Evolutionary conservation across 2,329 filamentous ascomycete genomes (phyloP).

Genomic region (Paracorniculantispora psalliotae): DNA sequence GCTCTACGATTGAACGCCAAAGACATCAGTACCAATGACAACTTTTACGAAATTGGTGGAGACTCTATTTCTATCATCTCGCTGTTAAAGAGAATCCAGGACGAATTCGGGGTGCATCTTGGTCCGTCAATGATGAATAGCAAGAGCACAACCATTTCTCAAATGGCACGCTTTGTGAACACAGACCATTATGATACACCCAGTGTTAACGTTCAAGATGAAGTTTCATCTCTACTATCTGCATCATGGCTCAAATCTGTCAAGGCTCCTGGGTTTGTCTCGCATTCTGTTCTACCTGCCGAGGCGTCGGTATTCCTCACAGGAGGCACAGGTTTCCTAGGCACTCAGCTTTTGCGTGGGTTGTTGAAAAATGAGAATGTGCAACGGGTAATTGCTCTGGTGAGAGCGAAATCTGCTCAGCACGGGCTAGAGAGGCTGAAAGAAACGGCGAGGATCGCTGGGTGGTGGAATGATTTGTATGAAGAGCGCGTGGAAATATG

Average conservation of each 20-base stretch:
- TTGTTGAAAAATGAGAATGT: not conserved
- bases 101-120: conserved; percentile 16
- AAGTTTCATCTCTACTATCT: not conserved
- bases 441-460: conserved; percentile 13
- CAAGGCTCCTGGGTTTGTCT: not conserved
- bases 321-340: conserved; percentile 16
- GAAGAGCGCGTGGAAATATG: conserved; percentile 55
- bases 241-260: not conserved
- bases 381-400: conserved; percentile 9
- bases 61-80: conserved; percentile 6
- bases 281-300: not conserved
- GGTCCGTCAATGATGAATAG: conserved; percentile 18
- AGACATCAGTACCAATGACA: conserved; percentile 9
- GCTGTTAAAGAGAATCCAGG: conserved; percentile 9
- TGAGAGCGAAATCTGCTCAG: conserved; percentile 11
- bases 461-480: conserved; percentile 18
- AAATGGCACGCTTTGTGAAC: conserved; percentile 16
- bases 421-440: conserved; percentile 16
- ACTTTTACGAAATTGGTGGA: conserved; percentile 11
- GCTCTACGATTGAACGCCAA: not conserved
- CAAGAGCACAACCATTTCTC: conserved; percentile 17
- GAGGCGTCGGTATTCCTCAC: conserved; percentile 12
- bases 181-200: not conserved
- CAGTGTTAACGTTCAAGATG: not conserved
- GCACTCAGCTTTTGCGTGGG: conserved; percentile 15